phyloP scores from a whole-genome alignment of 176 grass and related monocot species.

The Aegilops sharonensis region DNA sequence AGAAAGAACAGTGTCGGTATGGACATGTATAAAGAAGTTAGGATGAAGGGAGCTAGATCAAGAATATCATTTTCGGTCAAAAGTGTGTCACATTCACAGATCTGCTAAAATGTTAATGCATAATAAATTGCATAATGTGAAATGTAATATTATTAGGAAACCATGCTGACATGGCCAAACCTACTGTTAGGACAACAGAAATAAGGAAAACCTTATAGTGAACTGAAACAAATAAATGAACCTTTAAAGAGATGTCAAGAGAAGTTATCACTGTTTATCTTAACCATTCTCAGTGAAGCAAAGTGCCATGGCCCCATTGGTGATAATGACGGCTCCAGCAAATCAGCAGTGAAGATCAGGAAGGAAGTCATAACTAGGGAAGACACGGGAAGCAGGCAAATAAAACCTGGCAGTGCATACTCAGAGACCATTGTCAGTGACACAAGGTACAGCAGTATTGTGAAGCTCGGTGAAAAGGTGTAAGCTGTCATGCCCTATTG shows the following conservation, averaged over 20 bases:
- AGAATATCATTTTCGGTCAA: neutral
- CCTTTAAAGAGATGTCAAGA: slow-evolving; percentile 15
- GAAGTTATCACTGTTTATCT: slow-evolving; percentile 4
- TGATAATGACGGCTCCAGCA: neutral
- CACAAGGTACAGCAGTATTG: neutral
- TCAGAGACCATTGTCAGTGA: neutral
- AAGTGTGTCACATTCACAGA: neutral
- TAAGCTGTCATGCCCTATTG: neutral
- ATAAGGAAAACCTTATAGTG: neutral
- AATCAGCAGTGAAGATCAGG: neutral
- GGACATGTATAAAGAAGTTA: neutral
- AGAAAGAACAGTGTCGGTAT: neutral
- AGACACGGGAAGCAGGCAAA: neutral
- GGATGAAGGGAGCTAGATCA: neutral
- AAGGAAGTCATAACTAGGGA: neutral
- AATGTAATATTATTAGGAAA: neutral
- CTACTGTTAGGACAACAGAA: neutral
- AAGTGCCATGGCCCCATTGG: neutral
- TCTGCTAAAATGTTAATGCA: neutral
- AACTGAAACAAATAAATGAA: neutral
- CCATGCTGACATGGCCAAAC: neutral
- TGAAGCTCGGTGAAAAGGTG: neutral
- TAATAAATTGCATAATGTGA: neutral
- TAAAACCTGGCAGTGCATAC: neutral
- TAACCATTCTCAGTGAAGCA: slow-evolving; percentile 13